Base-by-base conservation (phyloP, 2,329 filamentous ascomycete species). In the Volutella citrinella region DNA sequence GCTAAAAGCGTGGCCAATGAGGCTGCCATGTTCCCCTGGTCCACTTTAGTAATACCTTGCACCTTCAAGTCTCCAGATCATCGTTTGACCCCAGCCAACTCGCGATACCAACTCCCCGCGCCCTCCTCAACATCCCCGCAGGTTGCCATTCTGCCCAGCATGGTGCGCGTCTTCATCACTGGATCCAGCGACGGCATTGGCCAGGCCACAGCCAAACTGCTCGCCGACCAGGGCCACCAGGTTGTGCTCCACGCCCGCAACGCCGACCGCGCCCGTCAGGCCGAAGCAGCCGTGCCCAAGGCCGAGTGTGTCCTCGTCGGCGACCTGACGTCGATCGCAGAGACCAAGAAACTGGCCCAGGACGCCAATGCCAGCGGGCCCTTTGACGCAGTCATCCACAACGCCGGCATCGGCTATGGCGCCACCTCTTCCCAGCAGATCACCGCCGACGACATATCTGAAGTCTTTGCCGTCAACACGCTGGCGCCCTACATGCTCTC, bases 161-260 rank as follows among this genome's bases (percentile, higher is more conserved):
- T 49, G 46, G 45, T 44, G 2, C 46, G 46, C 7, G 31, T 49
- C 15, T 49, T 49, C 16, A 45, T 49, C 16, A 49, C 46, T n/a
- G 46, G 46, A 5, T 49, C 46, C 5, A 31, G 36, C 11, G 46
- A 49, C 19, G 45, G 46, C 20, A 46, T 49, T 10, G 46, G 46
- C 6, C 46, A 44, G 24, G 46, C 34, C 1, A 35, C 35, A 10
- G 45, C 46, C 9, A 46, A 46, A 17, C 34, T 42, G 14, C 36
- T 49, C 10, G 34, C 28, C 0, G 42, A 49, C 9, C 45, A 46
- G 16, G 40, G 43, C n/a, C 45, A 49, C 10, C 43, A 46, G 14
- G 46, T 49, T 3, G 28, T 30, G 4, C 29, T 49, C 2, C 46
- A 49, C 12, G 46, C 45, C 4, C 40, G 45, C 11, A 49, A 49